These are phyloP conservation scores for Sporothrix curviconia DNA, from an alignment of 2,329 filamentous ascomycete genomes.

Conservation along the genomic window DNA sequence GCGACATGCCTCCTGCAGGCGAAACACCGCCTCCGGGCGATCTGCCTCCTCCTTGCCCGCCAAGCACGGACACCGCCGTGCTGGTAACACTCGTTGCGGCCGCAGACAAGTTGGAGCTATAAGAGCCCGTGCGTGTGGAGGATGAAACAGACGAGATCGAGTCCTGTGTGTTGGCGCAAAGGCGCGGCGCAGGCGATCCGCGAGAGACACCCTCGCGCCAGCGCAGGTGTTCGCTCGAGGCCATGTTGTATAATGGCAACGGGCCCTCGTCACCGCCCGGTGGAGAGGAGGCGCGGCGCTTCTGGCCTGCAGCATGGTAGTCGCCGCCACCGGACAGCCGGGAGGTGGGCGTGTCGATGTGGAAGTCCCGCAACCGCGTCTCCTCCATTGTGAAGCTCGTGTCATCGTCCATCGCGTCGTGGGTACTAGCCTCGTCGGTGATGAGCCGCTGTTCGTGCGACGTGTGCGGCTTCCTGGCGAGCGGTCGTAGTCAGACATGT, in stretches of 20 bases:
- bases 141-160: conserved; percentile 41
- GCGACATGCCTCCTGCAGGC: conserved; percentile 43
- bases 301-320: conserved; percentile 40
- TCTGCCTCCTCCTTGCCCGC: conserved; percentile 32
- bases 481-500: conserved; percentile 39
- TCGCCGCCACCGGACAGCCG: conserved; percentile 22
- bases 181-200: conserved; percentile 47
- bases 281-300: conserved; percentile 51
- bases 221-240: conserved; percentile 39
- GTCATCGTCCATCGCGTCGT: conserved; percentile 48
- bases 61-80: conserved; percentile 31
- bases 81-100: conserved; percentile 38
- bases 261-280: conserved; percentile 42
- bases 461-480: conserved; percentile 40
- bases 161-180: conserved; percentile 40
- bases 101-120: conserved; percentile 40
- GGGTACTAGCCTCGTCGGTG: conserved; percentile 39
- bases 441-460: conserved; percentile 43
- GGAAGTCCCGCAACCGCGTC: conserved; percentile 35
- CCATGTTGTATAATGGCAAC: conserved; percentile 26
- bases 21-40: conserved; percentile 40
- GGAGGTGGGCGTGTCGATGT: conserved; percentile 37
- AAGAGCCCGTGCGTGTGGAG: conserved; percentile 41
- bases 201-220: conserved; percentile 43
- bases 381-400: conserved; percentile 40